Base-by-base conservation (phyloP, 2,329 filamentous ascomycete species). In the Arthrinium phaeospermum region DNA sequence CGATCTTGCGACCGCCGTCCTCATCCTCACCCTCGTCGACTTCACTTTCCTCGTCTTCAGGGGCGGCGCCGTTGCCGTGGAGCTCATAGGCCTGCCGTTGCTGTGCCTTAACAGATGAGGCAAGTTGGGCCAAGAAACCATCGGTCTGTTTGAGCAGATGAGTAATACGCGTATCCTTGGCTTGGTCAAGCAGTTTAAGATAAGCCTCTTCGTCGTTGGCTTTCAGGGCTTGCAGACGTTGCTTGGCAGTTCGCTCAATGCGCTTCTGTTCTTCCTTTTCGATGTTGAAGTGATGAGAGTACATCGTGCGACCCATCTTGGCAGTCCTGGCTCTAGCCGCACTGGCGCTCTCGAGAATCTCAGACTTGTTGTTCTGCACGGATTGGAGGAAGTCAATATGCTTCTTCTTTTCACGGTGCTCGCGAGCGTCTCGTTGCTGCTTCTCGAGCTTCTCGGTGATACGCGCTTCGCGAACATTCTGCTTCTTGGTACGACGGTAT, bases 231-330 rank as follows among this genome's bases (percentile, higher is more conserved):
- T 98, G 96, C 76, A 99, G 91, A 98, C 96, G 96, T 84, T 99
- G 96, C 88, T 99, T 99, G 75, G 96, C 96, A 13, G 96, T 99
- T 75, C 96, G 91, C 86, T 99, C 96, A 76, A 99, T 93, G 75
- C 96, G 94, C 86, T 98, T 98, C 88, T 98, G 96, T 85, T 99
- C 96, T 87, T 99, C 96, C 85, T 98, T 98, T 83, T 99, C 96
- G 81, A 99, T 98, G 81, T 96, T 94, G 83, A 95, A 93, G 82
- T 99, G 96, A 74, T 98, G 95, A 72, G 89, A 85, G 75, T 93
- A 89, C 94, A 98, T 98, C 82, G 95, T 89, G 72, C 94, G 93
- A 76, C 95, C 94, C 70, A 98, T 89, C 85, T 97, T 98, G 82
- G 94, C 91, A 75, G 92, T 89, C 79, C 96, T 95, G 79, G 86